A percentile compares a stretch with the other conserved stretches of the same genome.
phyloP scores from a whole-genome alignment of 2,329 filamentous ascomycete species.

The Pseudonectria foliicola region DNA sequence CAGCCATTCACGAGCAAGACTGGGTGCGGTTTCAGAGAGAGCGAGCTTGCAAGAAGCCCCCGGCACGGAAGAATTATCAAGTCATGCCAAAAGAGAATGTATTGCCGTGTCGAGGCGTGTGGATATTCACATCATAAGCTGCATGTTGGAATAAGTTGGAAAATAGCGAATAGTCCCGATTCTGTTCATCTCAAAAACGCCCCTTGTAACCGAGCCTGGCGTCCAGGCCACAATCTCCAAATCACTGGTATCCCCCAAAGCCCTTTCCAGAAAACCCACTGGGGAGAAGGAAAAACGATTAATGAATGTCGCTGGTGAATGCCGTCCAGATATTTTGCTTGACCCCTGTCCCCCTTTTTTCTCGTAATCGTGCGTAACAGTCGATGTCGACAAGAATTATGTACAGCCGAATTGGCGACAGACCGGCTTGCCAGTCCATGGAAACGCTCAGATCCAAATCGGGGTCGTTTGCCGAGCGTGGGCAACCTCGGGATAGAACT shows the following conservation, averaged over 20 bases:
- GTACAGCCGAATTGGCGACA: constrained; percentile 23
- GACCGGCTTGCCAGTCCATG: constrained; percentile 9
- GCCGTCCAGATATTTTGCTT: constrained; percentile 9
- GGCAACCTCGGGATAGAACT: constrained; percentile 44
- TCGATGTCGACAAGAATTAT: constrained; percentile 19
- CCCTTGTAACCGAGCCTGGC: constrained; percentile 9
- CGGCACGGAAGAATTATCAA: not conserved
- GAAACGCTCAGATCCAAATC: constrained; percentile 41
- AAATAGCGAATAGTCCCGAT: constrained; percentile 14
- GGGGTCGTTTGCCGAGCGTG: constrained; percentile 27
- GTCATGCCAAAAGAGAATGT: constrained; percentile 5
- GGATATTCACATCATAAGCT: constrained; percentile 19
- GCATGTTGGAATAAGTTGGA: constrained; percentile 18
- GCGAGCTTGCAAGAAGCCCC: not conserved
- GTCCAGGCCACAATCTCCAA: constrained; percentile 10
- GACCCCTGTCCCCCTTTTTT: constrained; percentile 9
- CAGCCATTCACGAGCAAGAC: too few relatives aligned
- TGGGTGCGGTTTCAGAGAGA: constrained; percentile 3
- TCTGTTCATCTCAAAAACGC: constrained; percentile 19
- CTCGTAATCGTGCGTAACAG: constrained; percentile 14
- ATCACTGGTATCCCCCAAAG: constrained; percentile 13
- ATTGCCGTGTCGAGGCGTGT: constrained; percentile 16
- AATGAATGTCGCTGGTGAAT: constrained; percentile 12
- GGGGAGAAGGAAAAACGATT: constrained; percentile 9
- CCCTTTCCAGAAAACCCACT: constrained; percentile 9